Percentiles rank a stretch among this genome's conserved stretches.
Conservation (phyloP, 2,329 filamentous ascomycete genomes). For the Colletotrichum sp. region DNA sequence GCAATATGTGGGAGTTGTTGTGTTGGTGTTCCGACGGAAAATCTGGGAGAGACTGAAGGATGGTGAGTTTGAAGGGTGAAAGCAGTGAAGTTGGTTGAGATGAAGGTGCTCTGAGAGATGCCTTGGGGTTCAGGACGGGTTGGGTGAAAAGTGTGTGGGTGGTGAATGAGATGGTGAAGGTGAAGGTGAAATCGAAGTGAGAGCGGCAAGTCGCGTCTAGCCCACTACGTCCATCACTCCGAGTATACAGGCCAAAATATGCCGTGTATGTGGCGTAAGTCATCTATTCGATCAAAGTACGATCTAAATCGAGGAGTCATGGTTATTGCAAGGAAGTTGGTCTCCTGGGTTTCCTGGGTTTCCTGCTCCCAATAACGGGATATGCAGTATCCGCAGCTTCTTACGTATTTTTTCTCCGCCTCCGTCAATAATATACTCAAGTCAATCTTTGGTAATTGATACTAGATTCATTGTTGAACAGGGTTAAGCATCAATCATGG, state of each 20-base stretch:
- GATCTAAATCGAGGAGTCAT: neutral
- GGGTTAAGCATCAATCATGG: too few species aligned
- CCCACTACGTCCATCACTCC: neutral
- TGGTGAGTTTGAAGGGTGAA: neutral
- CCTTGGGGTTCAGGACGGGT: accelerated
- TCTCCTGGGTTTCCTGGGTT: neutral
- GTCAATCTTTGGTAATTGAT: accelerated
- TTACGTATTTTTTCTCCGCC: too few species aligned
- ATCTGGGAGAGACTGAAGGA: neutral
- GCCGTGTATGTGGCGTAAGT: neutral
- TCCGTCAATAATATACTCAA: too few species aligned
- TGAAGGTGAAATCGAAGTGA: neutral
- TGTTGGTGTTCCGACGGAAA: neutral
- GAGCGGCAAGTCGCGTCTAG: accelerated
- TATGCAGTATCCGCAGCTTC: neutral
- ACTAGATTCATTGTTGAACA: too few species aligned
- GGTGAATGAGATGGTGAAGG: neutral
- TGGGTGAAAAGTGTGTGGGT: neutral
- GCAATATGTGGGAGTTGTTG: neutral
- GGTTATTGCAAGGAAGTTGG: neutral
- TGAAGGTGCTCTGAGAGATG: neutral
- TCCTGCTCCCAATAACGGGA: neutral
- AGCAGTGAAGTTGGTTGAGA: too few species aligned
- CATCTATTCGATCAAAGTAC: accelerated
- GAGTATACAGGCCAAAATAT: neutral